Base-by-base conservation (phyloP, 202 grass and related monocot species). In the Elaeis oleifera region DNA sequence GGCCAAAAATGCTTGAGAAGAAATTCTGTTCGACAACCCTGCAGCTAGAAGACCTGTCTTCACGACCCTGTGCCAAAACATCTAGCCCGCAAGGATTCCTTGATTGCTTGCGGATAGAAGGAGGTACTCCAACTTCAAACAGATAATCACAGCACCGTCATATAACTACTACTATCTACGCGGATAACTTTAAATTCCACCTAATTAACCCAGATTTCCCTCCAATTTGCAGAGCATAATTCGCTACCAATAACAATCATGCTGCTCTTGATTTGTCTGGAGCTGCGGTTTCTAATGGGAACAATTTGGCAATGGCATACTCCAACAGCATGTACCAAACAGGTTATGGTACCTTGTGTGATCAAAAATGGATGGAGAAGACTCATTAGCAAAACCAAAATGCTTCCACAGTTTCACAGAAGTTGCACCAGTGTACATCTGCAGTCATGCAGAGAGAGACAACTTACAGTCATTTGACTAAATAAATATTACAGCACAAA, bases 241-340 rank as follows among this genome's bases (percentile, higher is more conserved):
- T 26, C 20, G 4, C 65, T 31, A 56, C 26, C 26, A 39, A 55
- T n/a, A 32, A 16, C 31, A 39, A 55, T 68, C 64, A 68, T 20
- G 3, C n/a, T 56, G 52, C 18, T 23, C 52, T 39, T 55, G 28
- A 54, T 48, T 22, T 44, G 27, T 27, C 8, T 44, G 3, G 49
- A 65, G 22, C 49, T 52, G 63, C 24, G 4, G 9, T 68, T 68
- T 16, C 36, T 49, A 16, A 44, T 18, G 3, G 51, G 65, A 55
- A 16, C 52, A 21, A 68, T 22, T 56, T 55, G 65, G 51, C 53
- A 56, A 55, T 31, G 31, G 64, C 26, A 54, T 7, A 55, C 16
- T 63, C 50, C 63, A 52, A 65, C 62, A 65, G 63, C 63, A 65
- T 28, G 50, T 52, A 52, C 20, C 51, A 27, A 68, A 39, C 6